These are phyloP conservation scores for Pestalotiopsis sp. DNA, from an alignment of 2,329 filamentous ascomycete species.

Conservation along the genomic window DNA sequence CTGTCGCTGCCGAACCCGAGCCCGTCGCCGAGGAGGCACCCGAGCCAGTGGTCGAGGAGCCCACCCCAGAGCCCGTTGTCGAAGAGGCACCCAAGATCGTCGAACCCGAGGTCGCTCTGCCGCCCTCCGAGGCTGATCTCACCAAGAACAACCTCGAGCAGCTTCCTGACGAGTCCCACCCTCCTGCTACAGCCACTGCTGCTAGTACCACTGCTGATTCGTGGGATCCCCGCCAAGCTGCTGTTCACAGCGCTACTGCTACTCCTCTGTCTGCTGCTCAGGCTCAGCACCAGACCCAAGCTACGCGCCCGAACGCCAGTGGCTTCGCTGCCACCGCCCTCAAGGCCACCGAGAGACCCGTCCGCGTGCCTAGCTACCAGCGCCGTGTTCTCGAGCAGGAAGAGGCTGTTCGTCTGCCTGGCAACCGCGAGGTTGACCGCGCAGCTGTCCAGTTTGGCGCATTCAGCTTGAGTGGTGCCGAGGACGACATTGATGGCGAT, in stretches of 20 bases:
- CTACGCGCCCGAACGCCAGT: conserved; percentile 63
- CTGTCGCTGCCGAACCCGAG: conserved; percentile 38
- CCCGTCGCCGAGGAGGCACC: conserved; percentile 36
- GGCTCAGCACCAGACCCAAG: conserved; percentile 54
- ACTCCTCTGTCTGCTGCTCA: conserved; percentile 68
- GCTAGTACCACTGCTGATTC: conserved; percentile 90
- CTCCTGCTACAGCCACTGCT: conserved; percentile 77
- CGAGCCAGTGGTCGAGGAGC: conserved; percentile 30
- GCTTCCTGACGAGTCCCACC: conserved; percentile 78
- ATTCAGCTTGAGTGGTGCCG: conserved; percentile 82
- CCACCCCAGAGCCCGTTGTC: conserved; percentile 27
- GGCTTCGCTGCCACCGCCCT: conserved; percentile 80
- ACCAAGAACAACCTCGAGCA: conserved; percentile 93
- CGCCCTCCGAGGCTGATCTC: conserved; percentile 77
- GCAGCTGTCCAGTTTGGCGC: conserved; percentile 95
- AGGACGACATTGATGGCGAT: conserved; percentile 90
- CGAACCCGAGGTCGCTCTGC: conserved; percentile 57
- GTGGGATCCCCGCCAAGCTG: conserved; percentile 68
- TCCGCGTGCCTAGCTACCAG: conserved; percentile 78
- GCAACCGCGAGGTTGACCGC: conserved; percentile 91
- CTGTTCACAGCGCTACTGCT: conserved; percentile 56
- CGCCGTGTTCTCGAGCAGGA: conserved; percentile 90
- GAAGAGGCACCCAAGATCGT: conserved; percentile 39
- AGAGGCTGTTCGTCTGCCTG: conserved; percentile 97
- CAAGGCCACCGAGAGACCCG: conserved; percentile 70